Percentiles rank a stretch among this genome's conserved stretches.
These are phyloP conservation scores for Aspergillus sclerotialis DNA, from an alignment of 2,329 filamentous ascomycete genomes.

Conservation along the genomic window DNA sequence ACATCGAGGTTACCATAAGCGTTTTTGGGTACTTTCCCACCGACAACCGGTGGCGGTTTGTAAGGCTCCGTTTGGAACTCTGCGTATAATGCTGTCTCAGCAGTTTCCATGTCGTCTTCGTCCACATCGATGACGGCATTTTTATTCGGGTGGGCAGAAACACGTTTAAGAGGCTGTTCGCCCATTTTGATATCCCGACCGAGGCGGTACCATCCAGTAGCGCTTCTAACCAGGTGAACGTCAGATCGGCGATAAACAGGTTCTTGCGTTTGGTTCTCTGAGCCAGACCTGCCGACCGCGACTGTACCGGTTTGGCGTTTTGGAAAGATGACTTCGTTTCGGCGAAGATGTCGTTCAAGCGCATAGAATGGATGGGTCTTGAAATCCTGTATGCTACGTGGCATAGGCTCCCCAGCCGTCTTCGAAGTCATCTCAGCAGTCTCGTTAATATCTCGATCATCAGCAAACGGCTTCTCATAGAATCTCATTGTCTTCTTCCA, in stretches of 20 bases:
- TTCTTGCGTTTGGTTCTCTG: constrained; percentile 54
- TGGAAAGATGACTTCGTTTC: constrained; percentile 75
- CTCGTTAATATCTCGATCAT: constrained; percentile 77
- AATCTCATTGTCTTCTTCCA: constrained; percentile 41
- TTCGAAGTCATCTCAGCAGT: constrained; percentile 65
- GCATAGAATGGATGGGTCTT: constrained; percentile 80
- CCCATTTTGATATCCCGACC: constrained; percentile 71
- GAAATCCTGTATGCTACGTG: constrained; percentile 77
- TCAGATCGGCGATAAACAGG: constrained; percentile 75
- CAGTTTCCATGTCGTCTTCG: constrained; percentile 39
- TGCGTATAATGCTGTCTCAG: constrained; percentile 54
- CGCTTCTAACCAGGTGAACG: constrained; percentile 69
- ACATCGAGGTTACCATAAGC: constrained; percentile 57
- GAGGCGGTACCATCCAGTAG: constrained; percentile 84
- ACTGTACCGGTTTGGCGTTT: constrained; percentile 70
- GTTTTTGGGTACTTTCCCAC: constrained; percentile 62
- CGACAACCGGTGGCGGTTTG: constrained; percentile 64
- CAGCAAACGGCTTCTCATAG: constrained; percentile 37
- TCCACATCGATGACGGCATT: constrained; percentile 25
- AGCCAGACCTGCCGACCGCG: constrained; percentile 40
- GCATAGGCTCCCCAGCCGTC: constrained; percentile 74
- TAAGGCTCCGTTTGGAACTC: constrained; percentile 63
- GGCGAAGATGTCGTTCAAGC: constrained; percentile 73
- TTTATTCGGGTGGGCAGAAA: constrained; percentile 44
- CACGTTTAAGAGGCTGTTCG: constrained; percentile 75